Conservation (phyloP, 805 yeast species). For the Wickerhamomyces bisporus region DNA sequence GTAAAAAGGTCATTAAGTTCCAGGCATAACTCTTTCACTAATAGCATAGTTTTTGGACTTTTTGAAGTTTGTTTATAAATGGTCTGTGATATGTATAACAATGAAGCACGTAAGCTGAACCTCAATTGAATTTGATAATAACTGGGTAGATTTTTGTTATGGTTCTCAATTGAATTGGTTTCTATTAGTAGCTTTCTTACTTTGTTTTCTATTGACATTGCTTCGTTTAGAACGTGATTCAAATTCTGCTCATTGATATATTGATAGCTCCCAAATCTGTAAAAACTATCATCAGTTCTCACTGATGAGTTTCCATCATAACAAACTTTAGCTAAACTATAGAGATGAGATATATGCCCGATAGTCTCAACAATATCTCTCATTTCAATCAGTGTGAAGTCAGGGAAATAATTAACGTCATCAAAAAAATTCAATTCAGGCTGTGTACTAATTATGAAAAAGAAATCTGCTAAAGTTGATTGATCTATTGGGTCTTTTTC, state of each 20-base stretch:
- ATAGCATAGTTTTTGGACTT: constrained; percentile 12
- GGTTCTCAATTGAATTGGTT: neutral
- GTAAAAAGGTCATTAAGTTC: constrained; percentile 5
- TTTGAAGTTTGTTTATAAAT: constrained; percentile 11
- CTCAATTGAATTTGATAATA: constrained; percentile 6
- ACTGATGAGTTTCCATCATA: constrained; percentile 8
- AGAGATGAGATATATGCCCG: constrained; percentile 11
- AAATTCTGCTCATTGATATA: constrained; percentile 1
- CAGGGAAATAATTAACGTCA: constrained; percentile 7
- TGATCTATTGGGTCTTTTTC: constrained; percentile 13
- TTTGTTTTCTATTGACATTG: neutral
- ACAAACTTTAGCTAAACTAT: constrained; percentile 9
- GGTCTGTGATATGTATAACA: constrained; percentile 9
- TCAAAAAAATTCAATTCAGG: constrained; percentile 13
- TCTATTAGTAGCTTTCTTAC: neutral
- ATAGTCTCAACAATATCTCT: constrained; percentile 7
- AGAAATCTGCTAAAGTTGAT: constrained; percentile 7
- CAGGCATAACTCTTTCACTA: constrained; percentile 2
- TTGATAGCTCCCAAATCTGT: constrained; percentile 1
- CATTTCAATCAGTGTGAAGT: constrained; percentile 8
- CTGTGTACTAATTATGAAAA: constrained; percentile 6
- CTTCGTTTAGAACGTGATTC: constrained; percentile 1
- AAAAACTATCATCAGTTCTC: neutral
- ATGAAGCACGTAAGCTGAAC: constrained; percentile 4
- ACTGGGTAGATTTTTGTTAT: neutral